These are phyloP conservation scores for Mallotus repandus DNA, from an alignment of 441 rosid genomes.

Conservation along the genomic window DNA sequence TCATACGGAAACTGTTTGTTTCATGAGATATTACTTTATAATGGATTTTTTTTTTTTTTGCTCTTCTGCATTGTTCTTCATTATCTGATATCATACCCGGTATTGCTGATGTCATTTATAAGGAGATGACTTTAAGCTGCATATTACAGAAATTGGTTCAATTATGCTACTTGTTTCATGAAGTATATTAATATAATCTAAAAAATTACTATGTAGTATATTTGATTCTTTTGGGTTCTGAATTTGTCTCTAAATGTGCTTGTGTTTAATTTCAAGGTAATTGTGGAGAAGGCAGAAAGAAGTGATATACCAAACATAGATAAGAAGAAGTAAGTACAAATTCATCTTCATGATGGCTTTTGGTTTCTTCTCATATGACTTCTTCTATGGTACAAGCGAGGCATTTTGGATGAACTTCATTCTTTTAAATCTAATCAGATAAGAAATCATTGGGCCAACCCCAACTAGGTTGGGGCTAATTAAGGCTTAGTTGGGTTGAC, in stretches of 20 bases:
- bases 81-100: background rate
- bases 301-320: constrained; percentile 78
- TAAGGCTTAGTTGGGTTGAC: too few relatives aligned
- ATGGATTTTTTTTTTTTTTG: background rate
- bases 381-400: background rate
- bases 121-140: background rate
- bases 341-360: background rate
- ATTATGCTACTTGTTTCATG: background rate
- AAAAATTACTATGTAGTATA: too few relatives aligned
- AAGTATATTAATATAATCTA: background rate
- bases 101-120: background rate
- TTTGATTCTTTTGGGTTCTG: constrained; percentile 10
- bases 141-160: background rate
- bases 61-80: constrained; percentile 4
- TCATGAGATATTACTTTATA: background rate
- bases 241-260: constrained; percentile 11
- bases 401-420: background rate
- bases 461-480: too few relatives aligned
- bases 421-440: too few relatives aligned
- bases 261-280: constrained; percentile 48
- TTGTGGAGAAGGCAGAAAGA: constrained; percentile 72
- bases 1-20: background rate
- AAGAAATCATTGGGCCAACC: too few relatives aligned
- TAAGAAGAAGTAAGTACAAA: constrained; percentile 68
- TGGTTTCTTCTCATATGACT: constrained; percentile 1